Base-by-base conservation (phyloP, 176 grass and related monocot species). In the Avena sativa region DNA sequence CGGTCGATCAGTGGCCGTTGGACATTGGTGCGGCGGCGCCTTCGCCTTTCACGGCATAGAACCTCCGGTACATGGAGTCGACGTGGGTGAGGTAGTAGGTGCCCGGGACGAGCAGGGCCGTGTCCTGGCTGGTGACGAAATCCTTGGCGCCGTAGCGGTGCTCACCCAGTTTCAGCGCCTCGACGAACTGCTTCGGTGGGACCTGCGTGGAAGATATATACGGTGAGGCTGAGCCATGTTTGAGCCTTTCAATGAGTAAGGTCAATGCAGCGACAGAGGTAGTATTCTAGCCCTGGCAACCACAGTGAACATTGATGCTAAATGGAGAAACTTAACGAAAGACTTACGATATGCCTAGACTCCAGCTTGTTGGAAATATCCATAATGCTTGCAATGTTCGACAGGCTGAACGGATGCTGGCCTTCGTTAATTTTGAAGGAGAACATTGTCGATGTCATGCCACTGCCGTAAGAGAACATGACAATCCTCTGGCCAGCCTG, bases 391-490 rank as follows among this genome's bases (percentile, higher is more conserved):
- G 90, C 97, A 53, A 89, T 94, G 87, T 90, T 94, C 38, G 76
- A 72, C 23, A 99, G 64, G 68, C 75, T 91, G 87, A 99, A 99
- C 10, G 92, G 94, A 91, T 90, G 77, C 68, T 94, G 88, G 15
- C 79, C 94, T 74, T 93, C 80, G 36, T 86, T 93, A 78, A 94
- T 85, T 73, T 99, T 99, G 80, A 99, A 94, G 17, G 94, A 99
- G 81, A 99, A 99, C 81, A 99, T 89, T 17, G 93, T 94, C 55
- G 97, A 95, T 30, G 97, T 92, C 79, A 96, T 88, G 25, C 97
- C 97, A 63, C 97, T 99, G 16, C 97, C 97, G 55, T 99, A 99
- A 8, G 97, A 99, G 63, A 99, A 99, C 97, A 99, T 99, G 60
- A 99, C 48, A 56, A 99, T 88, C 86, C 97, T 93, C 58, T 96